Conservation (phyloP, 2,329 filamentous ascomycete species). For the Diaporthe batatas region DNA sequence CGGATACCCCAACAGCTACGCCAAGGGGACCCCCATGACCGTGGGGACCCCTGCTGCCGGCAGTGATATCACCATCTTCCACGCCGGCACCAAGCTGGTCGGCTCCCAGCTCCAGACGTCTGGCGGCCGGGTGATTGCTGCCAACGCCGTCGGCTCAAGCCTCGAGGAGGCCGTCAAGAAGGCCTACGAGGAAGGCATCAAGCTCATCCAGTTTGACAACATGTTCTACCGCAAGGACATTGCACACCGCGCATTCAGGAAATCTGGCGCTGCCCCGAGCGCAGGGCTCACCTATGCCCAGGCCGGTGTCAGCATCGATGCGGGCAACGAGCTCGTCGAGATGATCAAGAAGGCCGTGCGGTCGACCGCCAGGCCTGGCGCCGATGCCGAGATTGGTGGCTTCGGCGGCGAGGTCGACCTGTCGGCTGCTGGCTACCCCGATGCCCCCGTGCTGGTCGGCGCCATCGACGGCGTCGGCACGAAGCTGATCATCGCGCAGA, state of each 20-base stretch:
- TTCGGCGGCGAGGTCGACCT: conserved; percentile 93
- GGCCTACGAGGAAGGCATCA: conserved; percentile 84
- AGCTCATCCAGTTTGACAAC: conserved; percentile 83
- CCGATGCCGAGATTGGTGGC: conserved; percentile 93
- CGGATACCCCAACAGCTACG: conserved; percentile 89
- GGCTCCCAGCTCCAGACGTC: conserved; percentile 77
- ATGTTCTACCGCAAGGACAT: conserved; percentile 97
- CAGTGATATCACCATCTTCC: conserved; percentile 82
- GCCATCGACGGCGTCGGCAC: conserved; percentile 97
- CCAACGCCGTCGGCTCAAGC: conserved; percentile 80
- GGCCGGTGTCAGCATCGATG: conserved; percentile 94
- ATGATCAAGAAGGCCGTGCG: conserved; percentile 92
- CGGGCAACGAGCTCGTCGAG: conserved; percentile 91
- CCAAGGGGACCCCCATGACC: conserved; percentile 77
- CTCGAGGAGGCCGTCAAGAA: conserved; percentile 86
- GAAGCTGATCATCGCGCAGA: conserved; percentile 95
- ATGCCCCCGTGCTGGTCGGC: conserved; percentile 86
- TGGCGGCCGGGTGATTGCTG: conserved; percentile 92
- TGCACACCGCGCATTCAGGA: conserved; percentile 79
- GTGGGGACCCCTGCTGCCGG: conserved; percentile 60
- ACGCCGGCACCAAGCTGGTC: conserved; percentile 84
- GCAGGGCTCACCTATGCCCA: conserved; percentile 85
- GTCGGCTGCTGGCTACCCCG: conserved; percentile 77
- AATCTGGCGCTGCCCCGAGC: conserved; percentile 47
- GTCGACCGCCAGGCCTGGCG: conserved; percentile 85